Base-by-base conservation (phyloP, 345 rosid species). In the Nasturtium officinale region DNA sequence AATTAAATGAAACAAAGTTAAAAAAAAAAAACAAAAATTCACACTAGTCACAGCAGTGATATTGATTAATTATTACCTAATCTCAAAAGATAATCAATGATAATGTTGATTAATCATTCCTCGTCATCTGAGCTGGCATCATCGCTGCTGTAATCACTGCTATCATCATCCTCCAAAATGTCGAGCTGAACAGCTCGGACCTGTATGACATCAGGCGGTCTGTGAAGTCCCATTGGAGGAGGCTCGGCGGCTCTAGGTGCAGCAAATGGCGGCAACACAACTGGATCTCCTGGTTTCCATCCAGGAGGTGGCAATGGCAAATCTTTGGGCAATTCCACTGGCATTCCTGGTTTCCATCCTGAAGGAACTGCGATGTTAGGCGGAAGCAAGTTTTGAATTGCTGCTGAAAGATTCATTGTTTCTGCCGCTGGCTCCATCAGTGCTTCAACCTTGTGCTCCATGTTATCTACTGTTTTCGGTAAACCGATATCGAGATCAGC, bases 291-390 rank as follows among this genome's bases (percentile, higher is more conserved):
- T 5, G 91, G 97, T 82, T 93, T 90, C 96, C 95, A 89, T 71
- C 97, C 98, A 8, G 94, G 96, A 5, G 97, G 96, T 0, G 90
- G 92, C 65, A 82, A 73, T 11, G 91, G 91, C 76, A 91, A 78
- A 80, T 88, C 85, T 26, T 65, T 83, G 0, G 94, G 92, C 77
- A 94, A 74, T 65, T 83, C 89, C 72, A 95, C 96, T 0, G 99
- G 96, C 97, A 89, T 91, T 64, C 96, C 97, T 0, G 96, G 97
- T 70, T 90, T 90, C 99, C 99, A 95, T 7, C 96, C 99, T 0
- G 96, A 72, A 0, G 97, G 98, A 53, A 94, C 84, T 0, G 77
- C 76, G 28, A 93, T 73, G 59, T 87, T 86, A 0, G 85, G 74
- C 11, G 96, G 93, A 78, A 93, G 82, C 60, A 91, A 68, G 26